Base-by-base conservation (phyloP, 331 rosid genomes). In the Rhamnella rubrinervis region DNA sequence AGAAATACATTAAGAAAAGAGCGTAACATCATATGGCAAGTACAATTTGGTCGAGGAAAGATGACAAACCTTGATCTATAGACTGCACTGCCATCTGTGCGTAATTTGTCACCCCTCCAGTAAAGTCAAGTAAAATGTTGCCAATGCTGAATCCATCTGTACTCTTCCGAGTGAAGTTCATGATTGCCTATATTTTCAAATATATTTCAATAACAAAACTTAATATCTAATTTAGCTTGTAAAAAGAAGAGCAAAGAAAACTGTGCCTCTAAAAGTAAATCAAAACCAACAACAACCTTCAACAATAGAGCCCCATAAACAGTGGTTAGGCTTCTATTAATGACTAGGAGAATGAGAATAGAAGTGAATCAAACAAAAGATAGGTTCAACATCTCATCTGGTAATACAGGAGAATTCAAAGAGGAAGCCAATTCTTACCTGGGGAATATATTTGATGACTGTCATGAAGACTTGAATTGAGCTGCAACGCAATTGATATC, bases 391-490 rank as follows among this genome's bases (percentile, higher is more conserved):
- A 64, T 64, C 55, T 13, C 68, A 13, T 14, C 18, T 49, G 14
- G n/a, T 15, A 21, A 14, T 25, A 56, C 19, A 61, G 72, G 47
- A 20, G 63, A 25, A 44, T 37, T 56, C 21, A 66, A 50, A 35
- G 59, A 6, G 15, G 46, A 6, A 61, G 47, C 18, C 59, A 59
- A 67, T 15, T 39, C 87, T 66, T 52, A 93, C 98, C 97, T 93
- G 98, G 26, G 96, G 98, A 70, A 90, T 84, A 71, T 90, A 90
- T 79, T 93, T 93, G 79, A 85, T 67, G 57, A 65, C 47, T 16
- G 97, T 87, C 97, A 90, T 90, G 56, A 77, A 55, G 61, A 93
- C 97, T 87, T 93, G 98, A 73, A 93, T 90, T 68, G 88, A 60
- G 85, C 97, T 90, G 97, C 88, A 84, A 77, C 19, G 61, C 28